These are phyloP conservation scores for Wickerhamiella hasegawae DNA, from an alignment of 805 yeast genomes.

Conservation along the genomic window DNA sequence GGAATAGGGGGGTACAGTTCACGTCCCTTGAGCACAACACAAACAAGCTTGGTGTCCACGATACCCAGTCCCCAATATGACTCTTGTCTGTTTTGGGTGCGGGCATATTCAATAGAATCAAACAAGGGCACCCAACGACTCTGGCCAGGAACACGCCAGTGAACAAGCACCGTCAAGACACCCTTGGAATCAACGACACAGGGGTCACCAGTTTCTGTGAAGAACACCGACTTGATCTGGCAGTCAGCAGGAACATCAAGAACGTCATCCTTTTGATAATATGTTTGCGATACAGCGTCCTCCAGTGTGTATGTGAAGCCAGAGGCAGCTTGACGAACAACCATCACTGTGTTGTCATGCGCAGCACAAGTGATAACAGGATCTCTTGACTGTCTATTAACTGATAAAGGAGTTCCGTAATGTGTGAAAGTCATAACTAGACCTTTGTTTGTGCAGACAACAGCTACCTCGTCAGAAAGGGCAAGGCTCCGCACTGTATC, in stretches of 20 bases:
- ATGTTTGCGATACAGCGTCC: constrained; percentile 28
- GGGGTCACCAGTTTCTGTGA: constrained; percentile 82
- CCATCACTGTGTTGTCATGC: constrained; percentile 37
- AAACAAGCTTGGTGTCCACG: constrained; percentile 45
- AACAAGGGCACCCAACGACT: constrained; percentile 69
- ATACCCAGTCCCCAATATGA: constrained; percentile 82
- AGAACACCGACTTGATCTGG: constrained; percentile 51
- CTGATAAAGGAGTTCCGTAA: constrained; percentile 54
- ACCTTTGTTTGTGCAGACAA: constrained; percentile 65
- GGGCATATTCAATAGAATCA: constrained; percentile 32
- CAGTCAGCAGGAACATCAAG: constrained; percentile 23
- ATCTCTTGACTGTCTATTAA: constrained; percentile 41
- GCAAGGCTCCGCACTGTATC: constrained; percentile 59
- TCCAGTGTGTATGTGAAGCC: constrained; percentile 32
- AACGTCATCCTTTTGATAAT: constrained; percentile 20
- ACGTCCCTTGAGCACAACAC: constrained; percentile 53
- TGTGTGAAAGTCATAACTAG: constrained; percentile 53
- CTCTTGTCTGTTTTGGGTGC: constrained; percentile 39
- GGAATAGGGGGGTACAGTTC: constrained; percentile 63
- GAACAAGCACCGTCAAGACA: constrained; percentile 47
- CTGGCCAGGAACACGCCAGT: constrained; percentile 66
- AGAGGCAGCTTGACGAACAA: constrained; percentile 28
- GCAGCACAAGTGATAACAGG: constrained; percentile 65
- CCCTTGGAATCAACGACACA: constrained; percentile 71
- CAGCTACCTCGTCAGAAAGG: constrained; percentile 41